These are phyloP conservation scores for Xylariaceae sp. DNA, from an alignment of 2,329 filamentous ascomycete genomes.

Conservation along the genomic window DNA sequence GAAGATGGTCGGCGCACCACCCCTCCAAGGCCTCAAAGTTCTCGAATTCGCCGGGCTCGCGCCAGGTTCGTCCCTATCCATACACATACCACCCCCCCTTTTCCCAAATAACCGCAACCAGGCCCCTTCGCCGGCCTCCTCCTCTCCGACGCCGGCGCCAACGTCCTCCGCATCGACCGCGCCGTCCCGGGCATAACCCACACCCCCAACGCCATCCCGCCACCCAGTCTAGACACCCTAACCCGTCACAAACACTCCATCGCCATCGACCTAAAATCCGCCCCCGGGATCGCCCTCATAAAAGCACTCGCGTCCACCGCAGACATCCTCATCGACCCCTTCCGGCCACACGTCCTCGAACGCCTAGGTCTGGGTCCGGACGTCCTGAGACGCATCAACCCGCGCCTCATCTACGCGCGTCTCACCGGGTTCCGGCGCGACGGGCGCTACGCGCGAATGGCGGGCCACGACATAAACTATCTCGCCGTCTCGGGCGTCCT, in stretches of 20 bases:
- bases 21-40: conserved; percentile 50
- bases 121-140: conserved; percentile 85
- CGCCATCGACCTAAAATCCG: conserved; percentile 69
- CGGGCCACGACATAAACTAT: conserved; percentile 95
- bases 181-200: conserved; percentile 42
- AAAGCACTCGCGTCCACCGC: conserved; percentile 56
- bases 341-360: conserved; percentile 85
- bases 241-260: conserved; percentile 78
- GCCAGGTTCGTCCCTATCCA: conserved; percentile 45
- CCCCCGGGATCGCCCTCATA: conserved; percentile 59
- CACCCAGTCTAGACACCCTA: conserved; percentile 62
- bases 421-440: conserved; percentile 89
- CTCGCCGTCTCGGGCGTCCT: conserved; percentile 81
- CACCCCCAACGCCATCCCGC: conserved; percentile 30
- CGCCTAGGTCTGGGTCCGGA: conserved; percentile 72
- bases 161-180: conserved; percentile 81
- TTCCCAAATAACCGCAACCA: conserved; percentile 31
- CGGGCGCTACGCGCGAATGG: conserved; percentile 81
- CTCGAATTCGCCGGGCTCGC: conserved; percentile 58
- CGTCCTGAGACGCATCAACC: conserved; percentile 62
- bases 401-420: conserved; percentile 71
- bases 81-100: neutral
- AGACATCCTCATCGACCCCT: conserved; percentile 89
- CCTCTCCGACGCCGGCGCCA: conserved; percentile 83
- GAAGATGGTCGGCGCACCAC: conserved; percentile 37